Evolutionary conservation across 2,329 filamentous ascomycete species (phyloP).

Genomic region (Neofusicoccum umdonicola): DNA sequence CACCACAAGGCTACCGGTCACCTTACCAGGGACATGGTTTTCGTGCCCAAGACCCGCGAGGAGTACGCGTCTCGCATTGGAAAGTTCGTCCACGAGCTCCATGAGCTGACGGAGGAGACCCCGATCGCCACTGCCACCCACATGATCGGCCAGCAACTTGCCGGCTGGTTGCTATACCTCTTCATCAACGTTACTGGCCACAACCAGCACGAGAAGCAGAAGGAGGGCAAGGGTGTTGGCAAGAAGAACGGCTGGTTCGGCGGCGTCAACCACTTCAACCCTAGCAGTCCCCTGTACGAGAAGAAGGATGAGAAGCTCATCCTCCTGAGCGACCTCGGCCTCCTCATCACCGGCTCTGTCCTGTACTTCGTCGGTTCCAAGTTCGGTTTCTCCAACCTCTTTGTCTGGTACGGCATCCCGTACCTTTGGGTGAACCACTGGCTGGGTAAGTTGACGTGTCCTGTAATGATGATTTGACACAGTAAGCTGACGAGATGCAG

Average conservation of each 20-base stretch:
- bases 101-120: slow-evolving; percentile 91
- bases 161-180: slow-evolving; percentile 92
- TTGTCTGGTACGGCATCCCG: slow-evolving; percentile 92
- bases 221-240: slow-evolving; percentile 88
- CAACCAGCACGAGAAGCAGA: slow-evolving; percentile 87
- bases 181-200: slow-evolving; percentile 92
- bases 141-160: slow-evolving; percentile 80
- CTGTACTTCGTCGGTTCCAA: slow-evolving; percentile 70
- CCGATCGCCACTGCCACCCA: slow-evolving; percentile 75
- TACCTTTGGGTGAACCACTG: slow-evolving; percentile 99
- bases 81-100: slow-evolving; percentile 73
- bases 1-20: slow-evolving; percentile 99
- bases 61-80: slow-evolving; percentile 75
- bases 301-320: slow-evolving; percentile 86
- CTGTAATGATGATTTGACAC: neutral
- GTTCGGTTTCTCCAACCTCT: slow-evolving; percentile 81
- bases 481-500: slow-evolving; percentile 47
- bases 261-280: slow-evolving; percentile 95
- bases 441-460: slow-evolving; percentile 67
- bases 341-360: slow-evolving; percentile 56
- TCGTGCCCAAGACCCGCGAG: slow-evolving; percentile 88
- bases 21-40: slow-evolving; percentile 98
- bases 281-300: slow-evolving; percentile 85
- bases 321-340: slow-evolving; percentile 78
- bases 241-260: slow-evolving; percentile 78